phyloP scores from a whole-genome alignment of 495 filamentous ascomycete species.

The Neurospora sp. region DNA sequence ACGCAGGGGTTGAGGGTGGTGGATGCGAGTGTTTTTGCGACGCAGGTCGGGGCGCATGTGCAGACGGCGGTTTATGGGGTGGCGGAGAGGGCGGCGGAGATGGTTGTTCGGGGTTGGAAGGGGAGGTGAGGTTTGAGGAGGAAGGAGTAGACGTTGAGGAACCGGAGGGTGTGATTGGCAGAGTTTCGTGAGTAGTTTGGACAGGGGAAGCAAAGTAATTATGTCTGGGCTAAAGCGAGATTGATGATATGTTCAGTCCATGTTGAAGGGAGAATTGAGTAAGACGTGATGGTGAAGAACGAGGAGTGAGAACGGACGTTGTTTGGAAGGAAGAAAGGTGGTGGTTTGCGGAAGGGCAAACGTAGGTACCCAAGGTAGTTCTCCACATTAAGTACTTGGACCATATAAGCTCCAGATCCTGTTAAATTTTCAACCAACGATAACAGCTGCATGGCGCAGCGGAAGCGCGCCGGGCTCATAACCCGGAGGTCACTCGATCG shows the following conservation, averaged over 20 bases:
- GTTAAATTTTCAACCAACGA: no score
- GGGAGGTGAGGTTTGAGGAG: not conserved
- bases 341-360: not conserved
- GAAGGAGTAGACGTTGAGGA: no score
- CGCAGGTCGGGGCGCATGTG: constrained; percentile 20
- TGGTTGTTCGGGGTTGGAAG: constrained; percentile 22
- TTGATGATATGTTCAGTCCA: no score
- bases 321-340: not conserved
- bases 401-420: not conserved
- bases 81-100: constrained; percentile 31
- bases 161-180: no score
- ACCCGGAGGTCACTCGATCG: constrained; percentile 10
- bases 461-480: constrained; percentile 11
- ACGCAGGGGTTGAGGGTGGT: constrained; percentile 24
- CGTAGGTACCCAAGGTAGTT: no score
- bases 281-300: no score
- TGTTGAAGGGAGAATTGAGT: no score
- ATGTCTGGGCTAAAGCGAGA: no score
- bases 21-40: constrained; percentile 24
- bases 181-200: no score
- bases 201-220: no score
- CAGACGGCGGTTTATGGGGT: constrained; percentile 30
- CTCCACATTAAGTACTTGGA: not conserved
- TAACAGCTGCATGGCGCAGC: constrained; percentile 8
- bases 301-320: not conserved